Conservation (phyloP, 495 filamentous ascomycete genomes). For the Neurospora intermedia region DNA sequence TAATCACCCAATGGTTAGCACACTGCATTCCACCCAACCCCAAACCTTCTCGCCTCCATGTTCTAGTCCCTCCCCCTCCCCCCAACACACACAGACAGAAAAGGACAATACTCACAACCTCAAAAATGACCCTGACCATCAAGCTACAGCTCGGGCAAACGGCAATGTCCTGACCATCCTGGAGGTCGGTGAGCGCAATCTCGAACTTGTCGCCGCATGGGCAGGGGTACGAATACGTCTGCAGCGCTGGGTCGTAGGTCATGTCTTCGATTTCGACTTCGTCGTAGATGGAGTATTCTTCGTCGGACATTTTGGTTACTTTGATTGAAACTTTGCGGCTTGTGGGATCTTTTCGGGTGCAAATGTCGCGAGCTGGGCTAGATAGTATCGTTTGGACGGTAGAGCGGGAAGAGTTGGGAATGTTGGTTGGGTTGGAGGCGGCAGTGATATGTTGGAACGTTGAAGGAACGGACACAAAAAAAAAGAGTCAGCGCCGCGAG, state of each 20-base stretch:
- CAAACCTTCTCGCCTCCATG: too few species aligned
- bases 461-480: neutral
- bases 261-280: constrained; percentile 99
- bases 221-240: constrained; percentile 92
- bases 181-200: constrained; percentile 74
- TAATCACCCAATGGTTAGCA: neutral
- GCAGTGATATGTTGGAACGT: neutral
- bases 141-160: constrained; percentile 94
- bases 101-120: constrained; percentile 47
- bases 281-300: constrained; percentile 73
- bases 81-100: neutral
- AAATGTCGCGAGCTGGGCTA: neutral
- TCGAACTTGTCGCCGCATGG: constrained; percentile 97
- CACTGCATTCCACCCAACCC: neutral
- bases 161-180: constrained; percentile 81
- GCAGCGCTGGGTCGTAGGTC: constrained; percentile 72
- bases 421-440: neutral
- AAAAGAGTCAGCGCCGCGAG: neutral
- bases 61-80: too few species aligned
- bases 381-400: neutral
- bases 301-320: constrained; percentile 57
- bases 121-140: constrained; percentile 93
- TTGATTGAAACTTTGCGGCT: too few species aligned
- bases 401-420: neutral
- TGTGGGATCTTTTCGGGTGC: too few species aligned